Evolutionary conservation across 164 flowering plant genomes (phyloP), one percentile per base, ranked within the genome.

Genomic region (Annona squamosa): DNA sequence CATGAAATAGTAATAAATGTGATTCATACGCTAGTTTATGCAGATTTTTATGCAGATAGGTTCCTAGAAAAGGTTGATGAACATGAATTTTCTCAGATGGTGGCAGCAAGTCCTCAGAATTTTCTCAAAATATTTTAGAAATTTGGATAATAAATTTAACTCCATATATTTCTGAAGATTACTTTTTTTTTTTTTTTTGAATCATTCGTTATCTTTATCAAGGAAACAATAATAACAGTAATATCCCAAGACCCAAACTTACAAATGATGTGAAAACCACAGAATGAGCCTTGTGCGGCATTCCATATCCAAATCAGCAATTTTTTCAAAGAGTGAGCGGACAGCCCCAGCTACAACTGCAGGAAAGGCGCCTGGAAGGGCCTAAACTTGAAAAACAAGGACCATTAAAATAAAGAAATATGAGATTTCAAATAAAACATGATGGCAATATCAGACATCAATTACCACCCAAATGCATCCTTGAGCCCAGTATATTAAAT

Each of bases 341-440:
- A 93, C 99, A 18, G 97, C 98, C 72, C 94, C 98, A 73, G 98
- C 98, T 65, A 93, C 88, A 73, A 96, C 99, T 74, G 91, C 89
- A 68, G 99, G 99, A 78, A 96, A 96, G 48, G 99, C 99, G 67
- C 99, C 99, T 72, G 99, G 99, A 84, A 96, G 98, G 82, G 99
- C 97, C 99, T 95, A 83, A 61, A 63, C 52, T 69, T 63, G 19
- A 70, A 69, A 59, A 45, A 7, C 41, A 46, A 64, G 73, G 71
- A 73, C 41, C 57, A 19, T 65, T 13, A 52, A 44, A 17, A 69
- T 52, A 52, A 52, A 65, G 12, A 12, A 18, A 26, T 17, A 72
- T 2, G 18, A 19, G 65, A 26, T 26, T 26, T 26, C 37, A 26
- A 6, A 6, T 6, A 56, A 56, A 6, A 16, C 61, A 56, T 56